Conservation (phyloP, 2,329 filamentous ascomycete species). For the Xylaria hypoxylon region DNA sequence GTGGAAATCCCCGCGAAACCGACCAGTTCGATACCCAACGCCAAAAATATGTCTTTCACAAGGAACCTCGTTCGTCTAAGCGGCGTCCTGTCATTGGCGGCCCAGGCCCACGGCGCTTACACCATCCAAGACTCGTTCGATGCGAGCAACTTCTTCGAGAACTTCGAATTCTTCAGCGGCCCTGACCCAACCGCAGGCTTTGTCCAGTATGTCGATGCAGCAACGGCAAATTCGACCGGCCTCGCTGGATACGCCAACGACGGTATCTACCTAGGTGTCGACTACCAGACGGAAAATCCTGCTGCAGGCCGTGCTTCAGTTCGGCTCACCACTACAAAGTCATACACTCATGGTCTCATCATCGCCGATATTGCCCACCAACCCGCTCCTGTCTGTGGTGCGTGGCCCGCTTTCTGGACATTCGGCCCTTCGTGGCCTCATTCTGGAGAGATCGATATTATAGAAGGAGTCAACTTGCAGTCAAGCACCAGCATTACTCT, state of each 20-base stretch:
- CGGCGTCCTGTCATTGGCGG: conserved; percentile 42
- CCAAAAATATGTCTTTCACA: conserved; percentile 42
- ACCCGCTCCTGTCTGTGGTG: conserved; percentile 77
- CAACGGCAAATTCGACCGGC: conserved; percentile 66
- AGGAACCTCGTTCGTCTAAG: conserved; percentile 44
- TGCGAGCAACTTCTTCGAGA: conserved; percentile 65
- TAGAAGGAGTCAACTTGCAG: conserved; percentile 79
- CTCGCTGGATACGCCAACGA: conserved; percentile 68
- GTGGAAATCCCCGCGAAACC: conserved; percentile 4
- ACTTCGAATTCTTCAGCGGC: conserved; percentile 66
- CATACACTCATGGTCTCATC: conserved; percentile 77
- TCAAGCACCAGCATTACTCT: conserved; percentile 72
- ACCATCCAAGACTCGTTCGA: conserved; percentile 62
- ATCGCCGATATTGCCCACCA: conserved; percentile 80
- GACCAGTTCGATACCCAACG: conserved; percentile 16
- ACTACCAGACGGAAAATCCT: conserved; percentile 67
- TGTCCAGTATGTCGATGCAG: conserved; percentile 73
- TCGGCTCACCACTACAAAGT: conserved; percentile 73
- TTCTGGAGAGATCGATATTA: conserved; percentile 81
- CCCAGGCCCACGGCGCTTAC: conserved; percentile 53
- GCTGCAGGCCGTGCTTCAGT: conserved; percentile 74
- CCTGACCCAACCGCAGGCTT: conserved; percentile 80
- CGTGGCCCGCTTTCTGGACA: conserved; percentile 80
- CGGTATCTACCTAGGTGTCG: conserved; percentile 76
- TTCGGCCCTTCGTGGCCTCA: conserved; percentile 77